phyloP scores from a whole-genome alignment of 2,329 filamentous ascomycete genomes.

The Penicillium sp. region DNA sequence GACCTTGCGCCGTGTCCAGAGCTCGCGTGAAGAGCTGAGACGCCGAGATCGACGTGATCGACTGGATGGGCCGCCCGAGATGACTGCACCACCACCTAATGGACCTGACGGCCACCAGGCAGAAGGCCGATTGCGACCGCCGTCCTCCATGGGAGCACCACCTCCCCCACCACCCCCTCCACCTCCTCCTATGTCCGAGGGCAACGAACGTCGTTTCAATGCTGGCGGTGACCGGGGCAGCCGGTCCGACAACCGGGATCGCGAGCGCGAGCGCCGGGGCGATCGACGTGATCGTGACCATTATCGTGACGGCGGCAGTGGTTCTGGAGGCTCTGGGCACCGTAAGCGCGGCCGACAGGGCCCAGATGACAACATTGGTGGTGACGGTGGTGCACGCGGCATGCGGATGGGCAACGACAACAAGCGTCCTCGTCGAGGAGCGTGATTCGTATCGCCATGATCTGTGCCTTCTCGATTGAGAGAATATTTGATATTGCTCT shows the following conservation, averaged over 20 bases:
- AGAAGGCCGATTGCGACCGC: conserved; percentile 35
- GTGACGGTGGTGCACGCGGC: conserved; percentile 29
- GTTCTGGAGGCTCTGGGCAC: conserved; percentile 27
- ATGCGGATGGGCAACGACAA: conserved; percentile 40
- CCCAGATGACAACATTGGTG: conserved; percentile 31
- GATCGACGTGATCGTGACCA: conserved; percentile 37
- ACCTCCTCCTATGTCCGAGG: conserved; percentile 26
- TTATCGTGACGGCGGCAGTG: conserved; percentile 27
- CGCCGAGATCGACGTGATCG: conserved; percentile 38
- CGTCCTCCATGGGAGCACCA: conserved; percentile 32
- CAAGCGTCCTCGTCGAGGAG: conserved; percentile 42
- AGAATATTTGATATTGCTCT: conserved; percentile 6
- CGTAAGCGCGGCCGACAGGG: conserved; percentile 40
- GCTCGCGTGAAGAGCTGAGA: conserved; percentile 35
- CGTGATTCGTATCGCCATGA: conserved; percentile 21
- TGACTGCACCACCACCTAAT: conserved; percentile 13
- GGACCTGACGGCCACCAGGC: conserved; percentile 22
- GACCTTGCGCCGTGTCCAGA: conserved; percentile 30
- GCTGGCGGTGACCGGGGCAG: conserved; percentile 36
- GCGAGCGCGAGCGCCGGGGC: conserved; percentile 36
- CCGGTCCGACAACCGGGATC: conserved; percentile 26
- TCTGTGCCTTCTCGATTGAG: background rate
- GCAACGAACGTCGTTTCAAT: conserved; percentile 35
- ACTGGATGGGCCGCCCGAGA: conserved; percentile 29
- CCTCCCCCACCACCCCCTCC: conserved; percentile 32